Base-by-base conservation (phyloP, 208 protist species). In the Acanthamoeba royreba region DNA sequence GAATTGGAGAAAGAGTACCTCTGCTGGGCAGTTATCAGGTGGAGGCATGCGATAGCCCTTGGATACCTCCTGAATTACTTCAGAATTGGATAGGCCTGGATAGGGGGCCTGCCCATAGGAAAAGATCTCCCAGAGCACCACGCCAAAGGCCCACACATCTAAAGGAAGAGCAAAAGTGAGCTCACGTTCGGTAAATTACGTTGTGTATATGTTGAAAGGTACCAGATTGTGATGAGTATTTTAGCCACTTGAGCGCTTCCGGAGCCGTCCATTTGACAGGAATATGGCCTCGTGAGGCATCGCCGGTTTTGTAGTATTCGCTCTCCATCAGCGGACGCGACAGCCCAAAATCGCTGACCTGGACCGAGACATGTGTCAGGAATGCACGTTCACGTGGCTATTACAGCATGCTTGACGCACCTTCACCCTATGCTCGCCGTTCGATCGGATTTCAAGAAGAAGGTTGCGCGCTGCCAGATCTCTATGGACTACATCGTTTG, bases 41-140 rank as follows among this genome's bases (percentile, higher is more conserved):
- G 74, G 33, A 9, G 74, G 74, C 74, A 85, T 85, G 38, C 74
- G 38, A 45, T 85, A 85, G 38, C 74, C 74, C 5, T 85, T 85
- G 25, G 74, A 85, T 40, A 85, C 74, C 45, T 85, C 74, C 74
- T 90, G 47, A 0, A 90, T 90, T 9, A 90, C 83, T 33, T 90
- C 83, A 25, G 49, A 66, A 35, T 90, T 90, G 49, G 52, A 90
- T 1, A 90, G 22, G n/a, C 83, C 83, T 19, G 49, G 49, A 5
- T 90, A 90, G 35, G 83, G 83, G 33, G 33, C 28, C 42, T 53
- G 47, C 2, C 83, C 83, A 33, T 69, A 53, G 25, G 49, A 69
- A 66, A 90, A 90, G 4, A 90, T 35, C 83, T 90, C 83, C 83
- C 83, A 90, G 17, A 90, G 83, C 28, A 90, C 83, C 35, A 90